Evolutionary conservation across 441 rosid species (phyloP).

Genomic region (Hypseocharis bilobata): DNA sequence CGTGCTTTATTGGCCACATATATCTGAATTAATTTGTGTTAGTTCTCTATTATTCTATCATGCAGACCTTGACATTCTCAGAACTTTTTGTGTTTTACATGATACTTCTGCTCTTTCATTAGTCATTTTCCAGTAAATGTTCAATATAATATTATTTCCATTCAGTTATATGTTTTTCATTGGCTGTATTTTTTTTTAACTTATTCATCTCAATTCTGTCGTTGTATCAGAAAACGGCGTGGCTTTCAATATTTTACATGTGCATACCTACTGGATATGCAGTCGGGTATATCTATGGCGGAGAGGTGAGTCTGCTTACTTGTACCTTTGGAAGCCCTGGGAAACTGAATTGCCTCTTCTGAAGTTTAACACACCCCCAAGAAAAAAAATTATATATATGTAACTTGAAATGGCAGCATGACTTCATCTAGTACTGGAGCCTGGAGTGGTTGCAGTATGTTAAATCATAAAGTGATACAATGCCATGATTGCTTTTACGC

Average conservation of each 20-base stretch:
- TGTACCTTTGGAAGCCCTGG: no score
- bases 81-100: not conserved
- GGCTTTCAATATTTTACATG: slow-evolving; percentile 94
- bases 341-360: no score
- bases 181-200: no score
- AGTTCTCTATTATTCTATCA: not conserved
- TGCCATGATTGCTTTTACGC: no score
- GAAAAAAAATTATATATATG: no score
- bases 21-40: not conserved
- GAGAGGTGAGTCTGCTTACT: slow-evolving; percentile 59
- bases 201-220: slow-evolving; percentile 10
- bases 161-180: no score
- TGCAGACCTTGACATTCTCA: not conserved
- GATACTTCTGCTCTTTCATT: not conserved
- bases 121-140: not conserved
- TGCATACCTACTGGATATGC: slow-evolving; percentile 91
- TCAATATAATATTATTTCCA: no score
- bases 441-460: no score
- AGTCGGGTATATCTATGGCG: slow-evolving; percentile 81
- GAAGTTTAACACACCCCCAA: no score
- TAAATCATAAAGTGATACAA: no score
- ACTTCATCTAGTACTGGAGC: no score
- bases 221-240: slow-evolving; percentile 62
- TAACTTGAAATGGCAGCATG: no score
- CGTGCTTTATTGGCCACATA: not conserved